phyloP scores from a whole-genome alignment of 371 early-diverging fungal genomes.

The Batkoa obscura region DNA sequence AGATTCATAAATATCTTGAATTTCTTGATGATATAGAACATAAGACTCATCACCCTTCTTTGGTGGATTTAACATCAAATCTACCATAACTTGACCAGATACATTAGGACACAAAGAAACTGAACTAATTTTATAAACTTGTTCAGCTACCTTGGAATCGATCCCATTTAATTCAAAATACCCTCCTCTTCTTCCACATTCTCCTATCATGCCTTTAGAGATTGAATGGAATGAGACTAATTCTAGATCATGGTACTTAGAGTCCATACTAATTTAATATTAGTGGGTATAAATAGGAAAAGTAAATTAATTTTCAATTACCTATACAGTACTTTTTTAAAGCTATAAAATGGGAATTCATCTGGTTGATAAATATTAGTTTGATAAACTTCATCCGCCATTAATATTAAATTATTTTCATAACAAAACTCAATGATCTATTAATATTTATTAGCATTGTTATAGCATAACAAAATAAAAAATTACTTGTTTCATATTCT shows the following conservation, averaged over 20 bases:
- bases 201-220: constrained; percentile 96
- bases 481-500: constrained; percentile 38
- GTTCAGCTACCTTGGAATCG: constrained; percentile 46
- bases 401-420: constrained; percentile 51
- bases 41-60: constrained; percentile 56
- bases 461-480: background rate
- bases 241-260: constrained; percentile 38
- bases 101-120: constrained; percentile 82
- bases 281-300: background rate
- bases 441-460: background rate
- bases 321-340: constrained; percentile 68
- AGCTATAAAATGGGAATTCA: constrained; percentile 74
- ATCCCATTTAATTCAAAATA: constrained; percentile 86
- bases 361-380: constrained; percentile 72
- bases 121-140: constrained; percentile 85
- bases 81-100: constrained; percentile 62
- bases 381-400: constrained; percentile 98
- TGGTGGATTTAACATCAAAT: constrained; percentile 88
- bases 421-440: constrained; percentile 75
- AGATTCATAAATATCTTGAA: constrained; percentile 55
- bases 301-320: constrained; percentile 4
- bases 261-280: constrained; percentile 19
- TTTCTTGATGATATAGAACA: constrained; percentile 49
- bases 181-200: constrained; percentile 95
- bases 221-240: constrained; percentile 90